Conservation (phyloP, 495 filamentous ascomycete species). For the Extremus antarcticus region DNA sequence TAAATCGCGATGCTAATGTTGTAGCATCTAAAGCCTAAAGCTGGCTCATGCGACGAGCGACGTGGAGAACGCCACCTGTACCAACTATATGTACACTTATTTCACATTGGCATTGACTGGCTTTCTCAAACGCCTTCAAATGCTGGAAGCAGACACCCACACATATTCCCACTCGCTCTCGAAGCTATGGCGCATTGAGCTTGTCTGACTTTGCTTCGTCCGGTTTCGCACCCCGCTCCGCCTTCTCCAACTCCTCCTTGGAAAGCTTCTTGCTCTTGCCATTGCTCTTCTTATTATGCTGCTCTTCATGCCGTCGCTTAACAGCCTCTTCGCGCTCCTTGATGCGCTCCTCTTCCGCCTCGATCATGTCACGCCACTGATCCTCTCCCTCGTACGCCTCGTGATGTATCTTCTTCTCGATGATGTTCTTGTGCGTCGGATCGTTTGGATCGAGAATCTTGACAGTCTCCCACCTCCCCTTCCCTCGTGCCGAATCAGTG, state of each 20-base stretch:
- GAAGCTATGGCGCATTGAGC: slow-evolving; percentile 8
- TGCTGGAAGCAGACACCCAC: background rate
- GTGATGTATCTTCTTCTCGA: slow-evolving; percentile 60
- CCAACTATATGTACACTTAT: background rate
- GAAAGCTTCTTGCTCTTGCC: slow-evolving; percentile 23
- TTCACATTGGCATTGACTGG: background rate
- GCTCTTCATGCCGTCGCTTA: slow-evolving; percentile 18
- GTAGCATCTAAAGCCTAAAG: too few relatives aligned
- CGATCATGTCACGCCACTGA: slow-evolving; percentile 60
- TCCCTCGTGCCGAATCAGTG: slow-evolving; percentile 61
- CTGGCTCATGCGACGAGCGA: too few relatives aligned
- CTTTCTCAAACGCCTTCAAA: too few relatives aligned
- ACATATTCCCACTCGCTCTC: background rate
- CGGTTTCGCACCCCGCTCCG: slow-evolving; percentile 19
- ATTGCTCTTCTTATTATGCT: slow-evolving; percentile 19
- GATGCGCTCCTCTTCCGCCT: slow-evolving; percentile 31
- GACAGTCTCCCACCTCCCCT: slow-evolving; percentile 65
- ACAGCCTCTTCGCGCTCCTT: slow-evolving; percentile 28
- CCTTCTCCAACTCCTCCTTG: slow-evolving; percentile 19
- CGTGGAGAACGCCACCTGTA: too few relatives aligned
- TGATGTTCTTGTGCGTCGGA: slow-evolving; percentile 57
- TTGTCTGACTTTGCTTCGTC: slow-evolving; percentile 11
- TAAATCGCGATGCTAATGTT: too few relatives aligned
- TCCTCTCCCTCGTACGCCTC: slow-evolving; percentile 70
- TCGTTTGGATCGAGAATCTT: slow-evolving; percentile 62